phyloP scores from a whole-genome alignment of 176 grass and related monocot species.

The Cenchrus fungigraminus region DNA sequence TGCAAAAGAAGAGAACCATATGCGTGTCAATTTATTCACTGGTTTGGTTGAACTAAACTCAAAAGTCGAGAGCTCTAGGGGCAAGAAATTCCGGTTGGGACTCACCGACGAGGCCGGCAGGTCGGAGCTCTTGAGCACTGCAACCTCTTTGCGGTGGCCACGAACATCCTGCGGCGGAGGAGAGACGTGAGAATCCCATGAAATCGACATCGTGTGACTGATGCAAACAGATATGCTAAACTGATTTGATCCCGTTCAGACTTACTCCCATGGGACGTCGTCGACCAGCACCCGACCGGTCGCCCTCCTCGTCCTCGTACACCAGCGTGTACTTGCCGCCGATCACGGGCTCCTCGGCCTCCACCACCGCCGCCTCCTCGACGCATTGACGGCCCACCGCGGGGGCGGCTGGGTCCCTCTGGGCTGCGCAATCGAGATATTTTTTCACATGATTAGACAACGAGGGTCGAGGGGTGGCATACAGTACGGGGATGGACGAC shows the following conservation, averaged over 20 bases:
- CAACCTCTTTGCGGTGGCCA: constrained; percentile 81
- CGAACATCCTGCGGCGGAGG: constrained; percentile 73
- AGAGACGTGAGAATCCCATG: neutral
- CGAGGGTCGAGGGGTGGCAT: neutral
- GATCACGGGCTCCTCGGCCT: constrained; percentile 35
- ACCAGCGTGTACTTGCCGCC: constrained; percentile 82
- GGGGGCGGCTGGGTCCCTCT: constrained; percentile 27
- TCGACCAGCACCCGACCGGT: constrained; percentile 70
- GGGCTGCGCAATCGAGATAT: constrained; percentile 20
- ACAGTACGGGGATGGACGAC: neutral
- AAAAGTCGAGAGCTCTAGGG: neutral
- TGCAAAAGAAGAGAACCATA: too few species aligned
- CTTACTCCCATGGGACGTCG: constrained; percentile 94
- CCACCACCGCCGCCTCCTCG: constrained; percentile 4
- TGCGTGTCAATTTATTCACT: neutral
- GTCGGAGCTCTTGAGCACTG: constrained; percentile 88
- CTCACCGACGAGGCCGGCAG: constrained; percentile 63
- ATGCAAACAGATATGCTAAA: neutral
- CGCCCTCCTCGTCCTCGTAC: constrained; percentile 92
- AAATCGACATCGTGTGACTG: neutral
- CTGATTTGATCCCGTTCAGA: neutral
- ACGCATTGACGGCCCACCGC: neutral
- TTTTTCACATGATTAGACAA: neutral
- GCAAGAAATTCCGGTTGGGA: neutral
- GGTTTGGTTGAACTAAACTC: neutral